Base-by-base conservation (phyloP, 208 protist species). In the Wallacemonas sp. region DNA sequence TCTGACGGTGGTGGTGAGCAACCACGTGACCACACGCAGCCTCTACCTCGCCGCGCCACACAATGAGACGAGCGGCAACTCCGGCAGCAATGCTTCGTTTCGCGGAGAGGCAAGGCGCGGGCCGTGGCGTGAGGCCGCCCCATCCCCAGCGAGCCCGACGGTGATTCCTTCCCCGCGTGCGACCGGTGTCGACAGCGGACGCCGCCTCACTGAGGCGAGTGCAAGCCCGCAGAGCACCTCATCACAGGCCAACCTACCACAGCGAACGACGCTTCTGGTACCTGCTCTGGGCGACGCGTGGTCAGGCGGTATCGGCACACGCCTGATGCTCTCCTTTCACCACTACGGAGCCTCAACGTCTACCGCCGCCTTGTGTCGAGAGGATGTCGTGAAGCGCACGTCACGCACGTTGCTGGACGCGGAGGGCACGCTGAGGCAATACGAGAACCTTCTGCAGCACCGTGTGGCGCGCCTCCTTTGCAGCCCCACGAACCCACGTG, bases 281-380 rank as follows among this genome's bases (percentile, higher is more conserved):
- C 91, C 91, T 0, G 83, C 91, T 0, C 65, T 96, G 0, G 91
- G 91, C 1, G 84, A 93, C 50, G 48, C 66, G 13, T 96, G 88
- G 87, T 78, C 68, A 1, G 74, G 79, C 54, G 75, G 71, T 10
- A 46, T 88, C 17, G 52, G 68, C 4, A 81, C 73, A 9, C 78
- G 91, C 19, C 26, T 96, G 17, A 29, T 93, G 26, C 79, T 96
- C 3, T 78, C 62, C 15, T 84, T 77, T 10, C 85, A 91, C 22
- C 89, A 92, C 74, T 78, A 87, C 66, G 44, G 66, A 0, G 5
- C 79, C 22, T 41, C 45, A 0, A 8, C 42, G 10, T 68, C 54
- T 26, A 29, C 22, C 21, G n/a, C 54, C 29, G 8, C 38, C 1
- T 22, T 10, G 21, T 83, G 78, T 29, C 19, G 24, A 5, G 79